Conservation (phyloP, 352 stramenopile species). For the Globisporangium middletonii region DNA sequence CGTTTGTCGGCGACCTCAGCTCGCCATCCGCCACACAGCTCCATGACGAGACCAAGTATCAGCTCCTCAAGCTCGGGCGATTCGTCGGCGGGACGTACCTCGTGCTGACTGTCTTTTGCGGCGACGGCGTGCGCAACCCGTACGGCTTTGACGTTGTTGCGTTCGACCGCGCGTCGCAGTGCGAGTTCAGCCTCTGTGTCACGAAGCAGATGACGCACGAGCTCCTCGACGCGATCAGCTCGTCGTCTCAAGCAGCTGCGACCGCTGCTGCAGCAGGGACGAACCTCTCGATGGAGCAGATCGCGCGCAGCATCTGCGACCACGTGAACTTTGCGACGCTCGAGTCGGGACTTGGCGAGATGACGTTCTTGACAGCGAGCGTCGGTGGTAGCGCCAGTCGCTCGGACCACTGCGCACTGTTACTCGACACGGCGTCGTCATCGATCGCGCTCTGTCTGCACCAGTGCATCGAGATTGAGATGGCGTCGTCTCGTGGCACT, state of each 20-base stretch:
- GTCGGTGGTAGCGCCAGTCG: constrained; percentile 6
- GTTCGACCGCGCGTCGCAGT: constrained; percentile 33
- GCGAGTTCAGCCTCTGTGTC: constrained; percentile 45
- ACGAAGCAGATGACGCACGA: constrained; percentile 62
- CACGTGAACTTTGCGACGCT: constrained; percentile 45
- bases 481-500: neutral
- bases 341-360: constrained; percentile 29
- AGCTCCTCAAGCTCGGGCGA: constrained; percentile 55
- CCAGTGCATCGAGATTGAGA: constrained; percentile 22
- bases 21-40: neutral
- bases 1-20: constrained; percentile 34
- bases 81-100: constrained; percentile 65
- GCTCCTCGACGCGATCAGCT: constrained; percentile 50
- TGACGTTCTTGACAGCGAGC: constrained; percentile 41
- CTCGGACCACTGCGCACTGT: constrained; percentile 16
- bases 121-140: constrained; percentile 52
- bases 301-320: constrained; percentile 54
- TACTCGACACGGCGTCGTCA: constrained; percentile 16
- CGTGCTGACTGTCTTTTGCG: constrained; percentile 60
- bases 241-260: constrained; percentile 38
- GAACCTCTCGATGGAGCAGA: constrained; percentile 68
- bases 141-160: constrained; percentile 71
- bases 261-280: constrained; percentile 59
- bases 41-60: constrained; percentile 32
- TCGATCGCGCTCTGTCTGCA: constrained; percentile 39